Percentiles rank a stretch among this genome's conserved stretches.
Evolutionary conservation across 169 alveolate genomes (phyloP).

Genomic region (Cystoisospora suis): DNA sequence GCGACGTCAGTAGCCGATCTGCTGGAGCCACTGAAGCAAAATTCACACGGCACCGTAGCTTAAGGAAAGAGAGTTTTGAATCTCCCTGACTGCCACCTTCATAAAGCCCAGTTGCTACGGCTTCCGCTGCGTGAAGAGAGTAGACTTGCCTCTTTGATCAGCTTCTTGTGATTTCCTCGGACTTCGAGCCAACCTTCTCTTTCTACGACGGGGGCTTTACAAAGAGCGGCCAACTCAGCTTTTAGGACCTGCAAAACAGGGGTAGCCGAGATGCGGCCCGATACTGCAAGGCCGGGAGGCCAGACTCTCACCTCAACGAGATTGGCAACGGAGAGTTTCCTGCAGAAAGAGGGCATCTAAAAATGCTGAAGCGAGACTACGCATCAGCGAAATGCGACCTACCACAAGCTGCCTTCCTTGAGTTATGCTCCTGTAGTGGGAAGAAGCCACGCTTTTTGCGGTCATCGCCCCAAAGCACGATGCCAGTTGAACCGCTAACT

Average conservation of each 20-base stretch:
- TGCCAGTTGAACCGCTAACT: too few relatives aligned
- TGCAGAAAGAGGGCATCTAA: too few relatives aligned
- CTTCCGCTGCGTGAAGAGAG: not conserved
- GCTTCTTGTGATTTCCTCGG: not conserved
- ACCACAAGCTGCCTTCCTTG: too few relatives aligned
- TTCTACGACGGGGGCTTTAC: conserved; percentile 17
- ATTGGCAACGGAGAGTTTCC: too few relatives aligned
- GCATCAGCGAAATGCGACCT: too few relatives aligned
- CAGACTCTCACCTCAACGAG: not conserved
- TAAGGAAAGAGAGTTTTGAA: not conserved
- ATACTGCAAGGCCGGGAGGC: too few relatives aligned
- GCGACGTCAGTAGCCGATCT: conserved; percentile 19
- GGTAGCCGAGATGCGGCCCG: too few relatives aligned
- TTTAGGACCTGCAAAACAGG: conserved; percentile 3
- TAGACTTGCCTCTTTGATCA: not conserved
- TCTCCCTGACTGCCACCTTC: not conserved
- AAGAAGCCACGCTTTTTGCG: too few relatives aligned
- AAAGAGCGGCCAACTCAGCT: conserved; percentile 11
- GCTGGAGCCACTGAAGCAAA: conserved; percentile 26
- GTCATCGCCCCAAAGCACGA: too few relatives aligned
- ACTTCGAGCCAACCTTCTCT: conserved; percentile 22
- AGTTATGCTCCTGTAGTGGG: too few relatives aligned
- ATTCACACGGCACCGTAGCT: not conserved
- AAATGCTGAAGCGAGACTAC: too few relatives aligned
- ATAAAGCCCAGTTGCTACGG: not conserved